A percentile compares a stretch with the other conserved stretches of the same genome.
phyloP scores from a whole-genome alignment of 2,329 filamentous ascomycete genomes.

The Diaporthe caulivora region DNA sequence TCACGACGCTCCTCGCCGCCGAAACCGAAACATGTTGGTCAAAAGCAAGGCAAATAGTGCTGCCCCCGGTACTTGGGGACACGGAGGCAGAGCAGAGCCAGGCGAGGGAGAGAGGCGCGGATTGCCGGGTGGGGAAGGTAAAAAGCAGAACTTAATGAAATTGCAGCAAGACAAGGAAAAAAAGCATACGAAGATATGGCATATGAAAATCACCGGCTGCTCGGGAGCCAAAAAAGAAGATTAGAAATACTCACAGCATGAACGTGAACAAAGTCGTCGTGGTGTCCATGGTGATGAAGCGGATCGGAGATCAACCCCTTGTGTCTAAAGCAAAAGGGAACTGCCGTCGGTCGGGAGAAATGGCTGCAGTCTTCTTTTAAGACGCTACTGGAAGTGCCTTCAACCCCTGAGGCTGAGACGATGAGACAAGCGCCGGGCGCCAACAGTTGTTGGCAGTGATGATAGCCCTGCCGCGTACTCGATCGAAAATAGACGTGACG shows the following conservation, averaged over 20 bases:
- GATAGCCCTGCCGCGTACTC: constrained; percentile 1
- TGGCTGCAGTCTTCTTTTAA: constrained; percentile 32
- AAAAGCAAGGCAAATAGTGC: constrained; percentile 12
- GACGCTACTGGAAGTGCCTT: constrained; percentile 8
- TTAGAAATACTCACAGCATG: constrained; percentile 69
- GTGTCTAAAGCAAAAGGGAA: constrained; percentile 7
- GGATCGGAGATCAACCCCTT: constrained; percentile 42
- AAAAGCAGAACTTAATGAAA: constrained; percentile 35
- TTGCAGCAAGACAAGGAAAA: constrained; percentile 39
- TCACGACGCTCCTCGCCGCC: constrained; percentile 36
- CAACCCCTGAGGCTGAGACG: not conserved
- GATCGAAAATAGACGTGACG: constrained; percentile 35
- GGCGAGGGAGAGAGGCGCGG: constrained; percentile 26
- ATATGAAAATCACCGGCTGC: constrained; percentile 37
- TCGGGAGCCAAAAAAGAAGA: constrained; percentile 43
- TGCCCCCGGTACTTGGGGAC: not conserved
- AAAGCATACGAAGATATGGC: constrained; percentile 32
- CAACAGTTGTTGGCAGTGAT: constrained; percentile 9
- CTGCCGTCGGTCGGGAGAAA: constrained; percentile 6
- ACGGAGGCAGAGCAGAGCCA: constrained; percentile 29
- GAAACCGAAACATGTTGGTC: constrained; percentile 34
- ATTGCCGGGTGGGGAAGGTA: constrained; percentile 23
- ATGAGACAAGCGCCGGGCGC: constrained; percentile 36
- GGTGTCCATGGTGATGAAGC: constrained; percentile 62
- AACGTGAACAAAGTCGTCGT: constrained; percentile 77